A percentile compares a stretch with the other conserved stretches of the same genome.
Evolutionary conservation across 768 basidiomycete species (phyloP).

Genomic region (Sporobolomyces phaffii): DNA sequence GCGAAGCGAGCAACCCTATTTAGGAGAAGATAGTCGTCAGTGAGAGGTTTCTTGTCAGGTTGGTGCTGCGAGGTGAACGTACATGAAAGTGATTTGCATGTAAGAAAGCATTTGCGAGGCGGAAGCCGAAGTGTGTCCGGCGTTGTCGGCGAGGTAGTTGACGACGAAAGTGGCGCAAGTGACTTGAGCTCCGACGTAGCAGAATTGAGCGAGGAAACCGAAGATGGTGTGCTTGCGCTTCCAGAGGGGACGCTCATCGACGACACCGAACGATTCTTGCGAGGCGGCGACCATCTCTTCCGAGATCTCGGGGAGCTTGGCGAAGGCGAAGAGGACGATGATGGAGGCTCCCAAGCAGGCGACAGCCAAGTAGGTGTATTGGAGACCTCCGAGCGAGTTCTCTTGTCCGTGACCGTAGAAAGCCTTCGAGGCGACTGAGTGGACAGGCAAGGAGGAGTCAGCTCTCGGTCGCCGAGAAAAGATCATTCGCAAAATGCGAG

Average conservation of each 20-base stretch:
- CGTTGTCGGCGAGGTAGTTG: constrained; percentile 39
- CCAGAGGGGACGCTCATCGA: constrained; percentile 34
- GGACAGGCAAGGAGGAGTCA: background rate
- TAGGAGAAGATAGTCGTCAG: constrained; percentile 37
- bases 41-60: no score
- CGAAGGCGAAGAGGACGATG: constrained; percentile 38
- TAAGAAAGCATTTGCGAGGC: constrained; percentile 37
- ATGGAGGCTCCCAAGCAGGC: constrained; percentile 40
- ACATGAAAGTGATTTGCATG: constrained; percentile 35
- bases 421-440: background rate
- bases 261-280: constrained; percentile 12
- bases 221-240: constrained; percentile 39
- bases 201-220: constrained; percentile 41
- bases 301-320: constrained; percentile 43
- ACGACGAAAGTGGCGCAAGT: constrained; percentile 44
- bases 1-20: constrained; percentile 40
- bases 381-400: constrained; percentile 35
- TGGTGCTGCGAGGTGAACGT: no score
- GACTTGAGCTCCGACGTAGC: constrained; percentile 46
- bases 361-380: constrained; percentile 44
- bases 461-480: background rate
- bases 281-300: constrained; percentile 36
- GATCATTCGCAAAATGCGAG: constrained; percentile 51
- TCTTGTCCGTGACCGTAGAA: constrained; percentile 24
- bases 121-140: constrained; percentile 23